phyloP scores from a whole-genome alignment of 148 eudicot species.

The Dysphania ambrosioides region DNA sequence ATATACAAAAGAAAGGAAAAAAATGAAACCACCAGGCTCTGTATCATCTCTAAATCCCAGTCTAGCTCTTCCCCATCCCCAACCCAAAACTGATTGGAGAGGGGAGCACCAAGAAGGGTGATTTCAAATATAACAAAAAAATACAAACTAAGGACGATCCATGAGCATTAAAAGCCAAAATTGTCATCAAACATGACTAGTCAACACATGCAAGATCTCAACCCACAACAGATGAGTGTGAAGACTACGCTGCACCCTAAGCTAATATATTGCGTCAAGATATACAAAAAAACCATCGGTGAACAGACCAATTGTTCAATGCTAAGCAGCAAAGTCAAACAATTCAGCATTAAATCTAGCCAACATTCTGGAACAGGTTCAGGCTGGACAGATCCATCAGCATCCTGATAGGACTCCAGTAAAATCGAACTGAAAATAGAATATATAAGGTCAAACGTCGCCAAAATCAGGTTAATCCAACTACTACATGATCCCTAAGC shows the following conservation, averaged over 20 bases:
- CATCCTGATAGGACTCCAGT: neutral
- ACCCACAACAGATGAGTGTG: neutral
- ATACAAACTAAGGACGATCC: neutral
- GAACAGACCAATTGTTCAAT: neutral
- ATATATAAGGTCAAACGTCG: neutral
- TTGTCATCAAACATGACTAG: neutral
- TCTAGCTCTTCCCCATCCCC: neutral
- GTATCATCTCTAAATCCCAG: neutral
- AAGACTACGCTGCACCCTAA: no score
- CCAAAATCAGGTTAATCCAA: neutral
- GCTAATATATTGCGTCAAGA: no score
- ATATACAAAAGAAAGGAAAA: neutral
- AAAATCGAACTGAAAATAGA: neutral
- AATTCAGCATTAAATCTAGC: neutral
- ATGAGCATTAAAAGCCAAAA: neutral
- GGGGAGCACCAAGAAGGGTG: neutral
- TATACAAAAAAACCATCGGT: no score
- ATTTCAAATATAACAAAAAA: neutral
- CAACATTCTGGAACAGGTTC: neutral
- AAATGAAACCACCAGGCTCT: neutral
- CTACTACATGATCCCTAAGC: neutral
- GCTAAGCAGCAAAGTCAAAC: neutral
- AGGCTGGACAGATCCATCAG: neutral
- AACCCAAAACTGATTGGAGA: neutral
- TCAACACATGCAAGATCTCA: neutral